These are phyloP conservation scores for Aspergillus haitiensis DNA, from an alignment of 495 filamentous ascomycete species.

Conservation along the genomic window DNA sequence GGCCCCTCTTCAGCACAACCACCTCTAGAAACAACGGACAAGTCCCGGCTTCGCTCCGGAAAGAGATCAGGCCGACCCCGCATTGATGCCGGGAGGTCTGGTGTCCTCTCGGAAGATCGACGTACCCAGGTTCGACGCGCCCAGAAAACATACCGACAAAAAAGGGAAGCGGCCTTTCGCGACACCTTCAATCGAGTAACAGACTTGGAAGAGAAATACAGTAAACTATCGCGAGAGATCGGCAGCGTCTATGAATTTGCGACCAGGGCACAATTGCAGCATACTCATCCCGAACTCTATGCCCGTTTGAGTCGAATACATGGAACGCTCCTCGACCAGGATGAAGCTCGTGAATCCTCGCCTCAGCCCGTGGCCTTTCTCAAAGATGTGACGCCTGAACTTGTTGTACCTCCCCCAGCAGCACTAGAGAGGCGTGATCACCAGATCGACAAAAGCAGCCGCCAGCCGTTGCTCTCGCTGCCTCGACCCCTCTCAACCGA, in stretches of 20 bases:
- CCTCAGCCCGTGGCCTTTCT: not conserved
- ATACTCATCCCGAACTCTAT: slow-evolving; percentile 11
- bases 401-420: not conserved
- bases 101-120: slow-evolving; percentile 38
- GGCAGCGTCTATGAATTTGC: not conserved
- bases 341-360: not conserved
- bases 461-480: not conserved
- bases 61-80: slow-evolving; percentile 12
- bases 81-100: slow-evolving; percentile 1
- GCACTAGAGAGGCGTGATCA: not conserved
- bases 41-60: not conserved
- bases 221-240: not conserved
- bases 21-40: not conserved
- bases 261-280: slow-evolving; percentile 1
- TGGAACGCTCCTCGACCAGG: not conserved
- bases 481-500: slow-evolving; percentile 16
- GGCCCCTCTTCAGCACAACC: not conserved
- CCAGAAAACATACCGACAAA: slow-evolving; percentile 75
- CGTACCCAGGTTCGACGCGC: slow-evolving; percentile 81
- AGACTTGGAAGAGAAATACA: slow-evolving; percentile 59
- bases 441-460: not conserved
- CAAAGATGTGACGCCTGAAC: not conserved
- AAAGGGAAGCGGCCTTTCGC: slow-evolving; percentile 77
- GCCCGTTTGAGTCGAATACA: slow-evolving; percentile 8
- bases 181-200: slow-evolving; percentile 63